Evolutionary conservation across 2,329 filamentous ascomycete species (phyloP).

Genomic region (Arachnopeziza araneosa): DNA sequence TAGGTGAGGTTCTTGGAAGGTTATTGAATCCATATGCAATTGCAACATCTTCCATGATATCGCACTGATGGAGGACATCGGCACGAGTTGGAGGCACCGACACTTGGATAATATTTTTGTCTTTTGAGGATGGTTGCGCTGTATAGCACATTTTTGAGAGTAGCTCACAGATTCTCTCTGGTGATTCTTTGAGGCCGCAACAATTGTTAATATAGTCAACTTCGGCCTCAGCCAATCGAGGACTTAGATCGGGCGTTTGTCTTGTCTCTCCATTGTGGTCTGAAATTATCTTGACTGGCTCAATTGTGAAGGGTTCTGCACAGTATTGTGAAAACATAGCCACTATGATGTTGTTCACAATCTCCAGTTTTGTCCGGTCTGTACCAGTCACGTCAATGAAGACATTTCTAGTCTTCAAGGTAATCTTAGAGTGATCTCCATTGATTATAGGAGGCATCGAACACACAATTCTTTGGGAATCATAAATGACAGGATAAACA

Average conservation of each 20-base stretch:
- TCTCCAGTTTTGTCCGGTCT: slow-evolving; percentile 92
- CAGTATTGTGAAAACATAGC: slow-evolving; percentile 97
- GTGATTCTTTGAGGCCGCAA: slow-evolving; percentile 72
- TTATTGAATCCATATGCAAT: slow-evolving; percentile 98
- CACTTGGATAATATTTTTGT: slow-evolving; percentile 70
- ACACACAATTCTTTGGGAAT: slow-evolving; percentile 79
- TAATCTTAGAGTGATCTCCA: slow-evolving; percentile 94
- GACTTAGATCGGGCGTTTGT: slow-evolving; percentile 73
- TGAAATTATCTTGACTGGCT: slow-evolving; percentile 88
- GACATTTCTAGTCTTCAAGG: slow-evolving; percentile 81
- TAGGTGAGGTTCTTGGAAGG: slow-evolving; percentile 80
- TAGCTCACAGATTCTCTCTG: slow-evolving; percentile 70
- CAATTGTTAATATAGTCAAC: slow-evolving; percentile 92
- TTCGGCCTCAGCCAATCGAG: slow-evolving; percentile 73
- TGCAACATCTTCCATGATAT: slow-evolving; percentile 97
- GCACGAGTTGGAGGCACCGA: slow-evolving; percentile 83
- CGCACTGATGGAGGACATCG: slow-evolving; percentile 92
- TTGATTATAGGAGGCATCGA: slow-evolving; percentile 98
- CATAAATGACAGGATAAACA: slow-evolving; percentile 93
- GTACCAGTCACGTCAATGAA: slow-evolving; percentile 97
- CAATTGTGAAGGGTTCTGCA: slow-evolving; percentile 81
- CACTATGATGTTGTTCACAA: slow-evolving; percentile 92
- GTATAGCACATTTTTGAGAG: slow-evolving; percentile 84
- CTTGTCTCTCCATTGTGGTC: slow-evolving; percentile 83
- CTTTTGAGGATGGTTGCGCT: slow-evolving; percentile 67